A percentile compares a stretch with the other conserved stretches of the same genome.
Conservation (phyloP, 495 filamentous ascomycete species). For the Aspergillus olivimuriae region DNA sequence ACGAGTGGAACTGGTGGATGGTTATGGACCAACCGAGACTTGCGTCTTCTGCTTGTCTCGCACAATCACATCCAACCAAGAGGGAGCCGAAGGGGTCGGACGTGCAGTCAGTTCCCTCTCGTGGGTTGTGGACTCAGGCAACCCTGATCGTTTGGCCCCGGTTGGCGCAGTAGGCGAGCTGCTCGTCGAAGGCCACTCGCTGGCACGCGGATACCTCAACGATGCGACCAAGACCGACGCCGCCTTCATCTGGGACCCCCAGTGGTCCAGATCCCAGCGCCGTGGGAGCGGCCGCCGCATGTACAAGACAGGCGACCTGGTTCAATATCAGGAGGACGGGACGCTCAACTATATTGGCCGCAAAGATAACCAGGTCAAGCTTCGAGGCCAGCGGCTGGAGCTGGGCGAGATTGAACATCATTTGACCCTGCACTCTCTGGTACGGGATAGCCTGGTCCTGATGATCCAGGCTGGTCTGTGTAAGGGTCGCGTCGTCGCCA, state of each 20-base stretch:
- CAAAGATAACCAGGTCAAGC: constrained; percentile 51
- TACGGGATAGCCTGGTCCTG: too few species aligned
- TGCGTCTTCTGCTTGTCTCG: constrained; percentile 11
- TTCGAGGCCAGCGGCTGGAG: constrained; percentile 34
- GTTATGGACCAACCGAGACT: constrained; percentile 45
- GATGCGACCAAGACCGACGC: constrained; percentile 34
- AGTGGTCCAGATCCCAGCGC: too few species aligned
- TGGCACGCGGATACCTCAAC: constrained; percentile 46
- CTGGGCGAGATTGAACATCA: constrained; percentile 36
- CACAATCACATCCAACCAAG: constrained; percentile 3
- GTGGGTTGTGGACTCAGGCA: constrained; percentile 48
- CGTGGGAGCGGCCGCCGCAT: too few species aligned
- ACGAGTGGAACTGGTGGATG: constrained; percentile 38
- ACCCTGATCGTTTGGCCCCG: constrained; percentile 43
- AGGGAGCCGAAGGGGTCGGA: constrained; percentile 30
- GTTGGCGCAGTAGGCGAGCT: constrained; percentile 51
- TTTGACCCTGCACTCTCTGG: too few species aligned
- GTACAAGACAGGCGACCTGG: constrained; percentile 57
- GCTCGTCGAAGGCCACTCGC: constrained; percentile 47
- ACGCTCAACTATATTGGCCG: constrained; percentile 46
- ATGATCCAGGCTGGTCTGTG: too few species aligned
- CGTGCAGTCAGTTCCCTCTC: constrained; percentile 19
- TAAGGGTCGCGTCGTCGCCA: too few species aligned
- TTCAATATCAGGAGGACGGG: constrained; percentile 39
- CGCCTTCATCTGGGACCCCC: constrained; percentile 36